Evolutionary conservation across 2,329 filamentous ascomycete species (phyloP), one percentile per base, ranked within the genome.

Genomic region (Botrytis byssoidea): DNA sequence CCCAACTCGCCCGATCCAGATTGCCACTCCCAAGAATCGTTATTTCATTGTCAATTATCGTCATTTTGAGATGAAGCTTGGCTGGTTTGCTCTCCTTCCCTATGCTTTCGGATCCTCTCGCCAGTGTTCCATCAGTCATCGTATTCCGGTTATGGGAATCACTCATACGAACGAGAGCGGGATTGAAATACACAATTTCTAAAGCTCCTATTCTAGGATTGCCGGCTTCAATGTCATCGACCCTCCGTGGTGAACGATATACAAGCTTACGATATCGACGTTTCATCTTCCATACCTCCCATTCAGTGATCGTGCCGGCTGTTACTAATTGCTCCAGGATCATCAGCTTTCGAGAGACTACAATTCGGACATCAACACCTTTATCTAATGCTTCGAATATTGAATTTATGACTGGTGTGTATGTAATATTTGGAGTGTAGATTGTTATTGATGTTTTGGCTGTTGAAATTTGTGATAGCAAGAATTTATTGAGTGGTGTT

Each of bases 1-100:
- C 95, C 92, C 92, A 96, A 80, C 92, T 95, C 12, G 93, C 93
- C 1, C 93, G 88, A 82, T 97, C 93, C 86, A 95, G 89, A 80
- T 97, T 97, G 1, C 93, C 93, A 29, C 92, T 95, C 0, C 93
- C 93, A 4, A 96, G 83, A 0, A 96, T 85, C 1, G 91, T 85
- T 32, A 90, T 88, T 75, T 89, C 85, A 1, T 85, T 85, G 80
- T 97, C 93, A 4, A 95, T 87, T 71, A 94, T 86, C 0, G 89
- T 91, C 79, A 94, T 86, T 82, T 97, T 97, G 73, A 95, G 84
- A 82, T 97, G 93, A 7, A 90, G 91, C 71, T 93, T 90, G 3
- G 92, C 88, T 5, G 48, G 40, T 0, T 92, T 92, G 78, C 93
- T 89, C 29, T 80, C 80, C 9, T n/a, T 51, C 18, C n/a, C 51